Evolutionary conservation across 441 rosid genomes (phyloP).

Genomic region (Populus trichocarpa): DNA sequence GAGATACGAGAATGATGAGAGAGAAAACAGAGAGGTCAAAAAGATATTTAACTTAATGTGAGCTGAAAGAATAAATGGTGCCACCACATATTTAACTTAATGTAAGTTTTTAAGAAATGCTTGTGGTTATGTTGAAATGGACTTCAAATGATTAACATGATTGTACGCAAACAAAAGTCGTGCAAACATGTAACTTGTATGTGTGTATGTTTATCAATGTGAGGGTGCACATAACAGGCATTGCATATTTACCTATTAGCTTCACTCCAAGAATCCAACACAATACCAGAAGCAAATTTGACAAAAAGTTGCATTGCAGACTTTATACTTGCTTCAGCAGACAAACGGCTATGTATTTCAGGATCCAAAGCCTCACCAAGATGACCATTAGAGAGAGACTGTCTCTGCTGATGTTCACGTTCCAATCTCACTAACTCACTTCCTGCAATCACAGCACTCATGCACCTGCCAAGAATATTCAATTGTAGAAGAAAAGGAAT

Average conservation of each 20-base stretch:
- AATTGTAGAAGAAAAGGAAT: not conserved
- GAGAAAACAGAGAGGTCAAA: not conserved
- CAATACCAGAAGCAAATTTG: constrained; percentile 79
- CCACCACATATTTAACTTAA: not conserved
- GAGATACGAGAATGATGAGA: not conserved
- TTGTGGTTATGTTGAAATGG: not conserved
- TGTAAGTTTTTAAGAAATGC: not conserved
- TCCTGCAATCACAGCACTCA: constrained; percentile 89
- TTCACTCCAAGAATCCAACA: constrained; percentile 87
- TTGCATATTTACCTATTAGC: constrained; percentile 57
- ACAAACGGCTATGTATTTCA: constrained; percentile 62
- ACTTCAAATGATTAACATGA: not conserved
- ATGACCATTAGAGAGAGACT: constrained; percentile 68
- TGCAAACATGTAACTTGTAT: not conserved
- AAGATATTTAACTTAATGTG: not conserved
- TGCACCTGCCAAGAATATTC: constrained; percentile 60
- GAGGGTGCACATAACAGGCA: not conserved
- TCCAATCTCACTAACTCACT: constrained; percentile 83
- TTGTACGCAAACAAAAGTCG: not conserved
- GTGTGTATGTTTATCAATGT: not conserved
- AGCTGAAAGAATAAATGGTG: too few species aligned
- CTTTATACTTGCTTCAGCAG: constrained; percentile 90
- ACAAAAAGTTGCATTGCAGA: constrained; percentile 91
- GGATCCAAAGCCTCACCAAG: constrained; percentile 55
- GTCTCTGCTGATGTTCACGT: constrained; percentile 80